A percentile compares a stretch with the other conserved stretches of the same genome.
Conservation (phyloP, 2,329 filamentous ascomycete genomes). For the Nannizziopsis barbatae region DNA sequence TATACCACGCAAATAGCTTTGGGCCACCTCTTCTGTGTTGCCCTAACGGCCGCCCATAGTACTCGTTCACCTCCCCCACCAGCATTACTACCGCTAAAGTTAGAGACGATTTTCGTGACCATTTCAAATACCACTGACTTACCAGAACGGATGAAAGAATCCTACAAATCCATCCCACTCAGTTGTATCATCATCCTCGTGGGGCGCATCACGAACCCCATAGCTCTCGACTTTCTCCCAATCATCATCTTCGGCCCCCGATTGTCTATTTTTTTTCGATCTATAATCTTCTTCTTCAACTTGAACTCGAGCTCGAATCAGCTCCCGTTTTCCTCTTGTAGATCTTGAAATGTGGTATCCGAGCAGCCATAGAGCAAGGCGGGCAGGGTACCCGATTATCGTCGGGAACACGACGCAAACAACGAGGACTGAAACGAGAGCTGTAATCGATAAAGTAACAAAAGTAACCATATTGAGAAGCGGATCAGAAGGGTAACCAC, state of each 20-base stretch:
- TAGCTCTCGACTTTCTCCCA: constrained; percentile 58
- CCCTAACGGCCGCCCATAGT: constrained; percentile 86
- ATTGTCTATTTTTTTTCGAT: constrained; percentile 7
- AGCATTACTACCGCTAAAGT: constrained; percentile 56
- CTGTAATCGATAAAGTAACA: constrained; percentile 24
- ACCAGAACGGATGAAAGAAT: constrained; percentile 98
- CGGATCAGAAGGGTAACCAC: not conserved
- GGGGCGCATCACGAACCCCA: constrained; percentile 36
- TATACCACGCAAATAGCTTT: constrained; percentile 85
- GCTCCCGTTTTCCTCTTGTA: constrained; percentile 50
- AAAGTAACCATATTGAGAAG: constrained; percentile 17
- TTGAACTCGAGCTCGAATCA: constrained; percentile 41
- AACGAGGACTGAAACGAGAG: constrained; percentile 25
- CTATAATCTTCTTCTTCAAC: constrained; percentile 33
- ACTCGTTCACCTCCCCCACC: constrained; percentile 93
- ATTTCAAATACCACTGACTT: constrained; percentile 21
- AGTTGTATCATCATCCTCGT: constrained; percentile 35
- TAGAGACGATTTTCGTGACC: not conserved
- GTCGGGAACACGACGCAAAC: constrained; percentile 28
- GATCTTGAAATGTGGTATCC: constrained; percentile 54
- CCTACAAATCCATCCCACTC: constrained; percentile 79
- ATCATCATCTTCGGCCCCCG: constrained; percentile 46
- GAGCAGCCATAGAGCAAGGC: constrained; percentile 32
- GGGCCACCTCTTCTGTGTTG: constrained; percentile 81
- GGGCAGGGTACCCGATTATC: constrained; percentile 26